A percentile compares a stretch with the other conserved stretches of the same genome.
These are phyloP conservation scores for Moesziomyces antarcticus DNA, from an alignment of 1,284 basidiomycete species.

Conservation along the genomic window DNA sequence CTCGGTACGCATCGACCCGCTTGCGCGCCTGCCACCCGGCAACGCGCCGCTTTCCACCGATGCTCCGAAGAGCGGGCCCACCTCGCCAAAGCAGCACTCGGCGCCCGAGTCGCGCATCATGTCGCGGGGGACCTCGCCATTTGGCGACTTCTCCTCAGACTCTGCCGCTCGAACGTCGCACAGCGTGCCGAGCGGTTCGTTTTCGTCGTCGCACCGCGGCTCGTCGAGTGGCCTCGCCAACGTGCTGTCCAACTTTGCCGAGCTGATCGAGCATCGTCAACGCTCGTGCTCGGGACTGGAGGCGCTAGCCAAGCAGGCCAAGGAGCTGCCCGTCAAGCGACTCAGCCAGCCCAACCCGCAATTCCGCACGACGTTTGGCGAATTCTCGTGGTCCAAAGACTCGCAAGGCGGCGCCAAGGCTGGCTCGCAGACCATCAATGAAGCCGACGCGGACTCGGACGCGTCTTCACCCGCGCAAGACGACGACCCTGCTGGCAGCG, in stretches of 20 bases:
- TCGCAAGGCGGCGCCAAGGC: neutral
- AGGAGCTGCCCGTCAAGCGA: constrained; percentile 42
- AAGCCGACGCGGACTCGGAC: constrained; percentile 17
- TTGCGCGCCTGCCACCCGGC: constrained; percentile 24
- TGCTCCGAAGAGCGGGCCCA: neutral
- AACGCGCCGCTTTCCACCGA: constrained; percentile 17
- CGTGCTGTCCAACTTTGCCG: constrained; percentile 45
- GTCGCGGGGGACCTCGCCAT: constrained; percentile 37
- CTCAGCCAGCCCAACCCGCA: constrained; percentile 45
- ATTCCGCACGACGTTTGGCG: constrained; percentile 39
- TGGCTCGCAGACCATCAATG: constrained; percentile 6
- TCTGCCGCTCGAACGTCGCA: constrained; percentile 11
- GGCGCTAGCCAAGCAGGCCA: constrained; percentile 40
- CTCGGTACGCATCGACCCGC: constrained; percentile 39
- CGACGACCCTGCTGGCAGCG: neutral
- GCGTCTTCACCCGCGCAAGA: constrained; percentile 5
- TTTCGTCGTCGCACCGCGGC: constrained; percentile 28
- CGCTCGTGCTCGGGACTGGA: constrained; percentile 44
- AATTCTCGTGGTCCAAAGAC: constrained; percentile 30
- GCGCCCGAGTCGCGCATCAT: constrained; percentile 39
- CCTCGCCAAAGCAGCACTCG: constrained; percentile 31
- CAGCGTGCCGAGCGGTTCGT: constrained; percentile 22
- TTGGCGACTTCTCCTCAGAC: constrained; percentile 7
- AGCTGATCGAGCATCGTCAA: constrained; percentile 47
- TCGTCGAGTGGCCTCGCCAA: constrained; percentile 33